These are phyloP conservation scores for Rhodotorula sp. DNA, from an alignment of 1,284 basidiomycete genomes.

Conservation along the genomic window DNA sequence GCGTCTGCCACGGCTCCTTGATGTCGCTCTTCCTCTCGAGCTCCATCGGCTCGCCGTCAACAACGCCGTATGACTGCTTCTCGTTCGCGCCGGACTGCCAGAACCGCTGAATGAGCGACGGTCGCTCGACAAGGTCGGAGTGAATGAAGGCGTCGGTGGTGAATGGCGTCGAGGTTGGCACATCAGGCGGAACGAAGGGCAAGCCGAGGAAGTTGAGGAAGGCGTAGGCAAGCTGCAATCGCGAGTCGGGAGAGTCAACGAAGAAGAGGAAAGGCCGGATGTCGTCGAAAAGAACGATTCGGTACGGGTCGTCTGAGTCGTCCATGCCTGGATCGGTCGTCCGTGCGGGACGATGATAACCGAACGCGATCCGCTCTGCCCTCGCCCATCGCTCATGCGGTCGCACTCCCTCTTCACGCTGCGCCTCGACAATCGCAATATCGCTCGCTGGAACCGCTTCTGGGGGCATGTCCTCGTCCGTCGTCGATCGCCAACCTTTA, in stretches of 20 bases:
- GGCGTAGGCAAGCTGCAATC: constrained; percentile 65
- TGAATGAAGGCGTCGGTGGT: constrained; percentile 50
- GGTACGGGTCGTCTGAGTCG: constrained; percentile 69
- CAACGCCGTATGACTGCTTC: constrained; percentile 44
- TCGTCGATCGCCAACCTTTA: constrained; percentile 49
- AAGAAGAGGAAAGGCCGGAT: constrained; percentile 67
- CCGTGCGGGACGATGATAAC: constrained; percentile 57
- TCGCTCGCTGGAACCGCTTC: constrained; percentile 48
- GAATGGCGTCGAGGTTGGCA: constrained; percentile 48
- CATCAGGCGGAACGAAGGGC: constrained; percentile 52
- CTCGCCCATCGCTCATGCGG: constrained; percentile 68
- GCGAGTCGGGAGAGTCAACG: constrained; percentile 57
- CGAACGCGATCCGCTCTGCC: constrained; percentile 59
- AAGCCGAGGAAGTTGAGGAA: constrained; percentile 77
- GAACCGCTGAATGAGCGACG: constrained; percentile 37
- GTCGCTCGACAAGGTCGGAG: constrained; percentile 40
- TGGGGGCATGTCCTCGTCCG: constrained; percentile 20
- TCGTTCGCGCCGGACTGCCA: constrained; percentile 33
- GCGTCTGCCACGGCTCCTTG: constrained; percentile 38
- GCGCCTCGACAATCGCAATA: background rate
- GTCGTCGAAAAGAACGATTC: constrained; percentile 75
- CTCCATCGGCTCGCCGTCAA: constrained; percentile 51
- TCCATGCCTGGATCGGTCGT: constrained; percentile 55
- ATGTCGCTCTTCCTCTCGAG: constrained; percentile 43
- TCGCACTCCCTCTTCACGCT: constrained; percentile 7